Base-by-base conservation (phyloP, 768 basidiomycete species). In the Infundibulicybe gibba region DNA sequence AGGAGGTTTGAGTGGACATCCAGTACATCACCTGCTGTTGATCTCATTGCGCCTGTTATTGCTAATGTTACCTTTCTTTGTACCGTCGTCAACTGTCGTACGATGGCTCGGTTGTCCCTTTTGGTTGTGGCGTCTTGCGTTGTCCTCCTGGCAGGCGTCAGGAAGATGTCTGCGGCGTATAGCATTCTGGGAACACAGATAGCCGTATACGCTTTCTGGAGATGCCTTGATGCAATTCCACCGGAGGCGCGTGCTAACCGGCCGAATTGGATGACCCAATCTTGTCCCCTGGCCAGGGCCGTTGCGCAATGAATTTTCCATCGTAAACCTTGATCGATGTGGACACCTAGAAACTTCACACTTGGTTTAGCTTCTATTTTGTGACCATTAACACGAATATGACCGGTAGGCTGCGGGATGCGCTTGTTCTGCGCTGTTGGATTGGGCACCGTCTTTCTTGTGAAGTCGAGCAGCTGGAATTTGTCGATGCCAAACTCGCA, bases 311-410 rank as follows among this genome's bases (percentile, higher is more conserved):
- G 59, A 17, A 48, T 45, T 9, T 57, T 51, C 41, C 53, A 68
- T 0, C 44, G n/a, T 3, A 70, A n/a, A n/a, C n/a, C n/a, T n/a
- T n/a, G n/a, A n/a, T n/a, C n/a, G n/a, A n/a, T n/a, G n/a, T n/a
- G n/a, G 54, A 72, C 48, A 0, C 68, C 70, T 0, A 71, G 57
- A 44, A 64, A 63, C 32, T 59, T 62, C 44, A 56, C 49, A 0
- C 45, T 32, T 5, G 14, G 19, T 9, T 43, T 13, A 5, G 62
- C 51, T n/a, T 47, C 32, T 40, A 67, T 59, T 16, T 40, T 41
- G 20, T 55, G 32, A 2, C 32, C 25, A 2, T 41, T 40, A 2
- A 65, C 49, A 16, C 17, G 12, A 8, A 56, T 46, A 6, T 19
- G 11, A 13, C 25, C 30, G 2, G 42, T 14, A 3, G 40, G 41